These are phyloP conservation scores for Brassica juncea DNA, from an alignment of 345 rosid genomes.

Conservation along the genomic window DNA sequence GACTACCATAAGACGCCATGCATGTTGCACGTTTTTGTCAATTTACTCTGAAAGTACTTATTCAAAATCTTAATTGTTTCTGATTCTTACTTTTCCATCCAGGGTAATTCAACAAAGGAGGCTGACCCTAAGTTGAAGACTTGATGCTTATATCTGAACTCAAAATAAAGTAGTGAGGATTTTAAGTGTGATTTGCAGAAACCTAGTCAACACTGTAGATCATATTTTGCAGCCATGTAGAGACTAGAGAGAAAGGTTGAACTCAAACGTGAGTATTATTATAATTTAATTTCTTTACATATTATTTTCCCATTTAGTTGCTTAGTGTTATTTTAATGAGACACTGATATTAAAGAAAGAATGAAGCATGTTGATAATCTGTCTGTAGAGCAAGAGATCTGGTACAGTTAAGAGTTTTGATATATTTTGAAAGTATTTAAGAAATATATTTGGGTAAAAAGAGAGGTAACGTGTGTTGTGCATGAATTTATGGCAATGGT, in stretches of 20 bases:
- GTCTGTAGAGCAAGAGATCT: background rate
- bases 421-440: background rate
- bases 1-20: background rate
- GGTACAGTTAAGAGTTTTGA: background rate
- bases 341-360: slow-evolving; percentile 4
- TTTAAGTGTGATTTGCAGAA: background rate
- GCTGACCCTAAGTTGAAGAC: slow-evolving; percentile 6
- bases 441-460: slow-evolving; percentile 17
- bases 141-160: background rate
- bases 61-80: background rate
- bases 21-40: background rate
- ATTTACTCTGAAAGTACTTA: background rate
- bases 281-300: background rate
- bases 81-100: background rate
- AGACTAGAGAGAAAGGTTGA: background rate
- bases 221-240: slow-evolving; percentile 7
- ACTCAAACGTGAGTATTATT: background rate
- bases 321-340: background rate
- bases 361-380: background rate
- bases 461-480: slow-evolving; percentile 17
- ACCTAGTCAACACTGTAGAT: background rate
- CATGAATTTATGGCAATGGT: slow-evolving; percentile 27
- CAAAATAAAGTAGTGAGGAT: background rate
- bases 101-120: background rate
- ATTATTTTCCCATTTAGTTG: background rate